Percentiles rank a stretch among this genome's conserved stretches.
Conservation (phyloP, 164 flowering plant species). For the Stephania cephalantha region DNA sequence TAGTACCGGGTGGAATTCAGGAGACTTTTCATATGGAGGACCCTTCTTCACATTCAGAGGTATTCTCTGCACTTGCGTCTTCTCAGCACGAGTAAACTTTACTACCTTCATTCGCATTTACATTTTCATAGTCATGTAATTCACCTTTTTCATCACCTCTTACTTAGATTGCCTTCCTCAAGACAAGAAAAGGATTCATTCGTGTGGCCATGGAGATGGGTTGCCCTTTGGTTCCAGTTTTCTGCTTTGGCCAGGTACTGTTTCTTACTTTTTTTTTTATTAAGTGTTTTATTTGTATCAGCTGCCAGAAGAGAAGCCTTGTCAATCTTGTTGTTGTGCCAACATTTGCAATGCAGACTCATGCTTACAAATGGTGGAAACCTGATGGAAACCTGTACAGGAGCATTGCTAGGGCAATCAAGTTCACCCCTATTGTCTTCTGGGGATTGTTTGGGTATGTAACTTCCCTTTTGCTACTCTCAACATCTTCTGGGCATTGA, state of each 20-base stretch:
- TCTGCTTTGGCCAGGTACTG: slow-evolving; percentile 84
- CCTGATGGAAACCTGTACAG: slow-evolving; percentile 53
- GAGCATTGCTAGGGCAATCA: slow-evolving; percentile 55
- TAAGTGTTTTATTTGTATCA: no score
- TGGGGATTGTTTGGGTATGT: slow-evolving; percentile 84
- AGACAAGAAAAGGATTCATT: slow-evolving; percentile 77
- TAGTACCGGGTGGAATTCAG: slow-evolving; percentile 96
- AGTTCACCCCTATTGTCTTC: slow-evolving; percentile 76
- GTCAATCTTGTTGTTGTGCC: slow-evolving; percentile 1
- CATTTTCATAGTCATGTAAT: no score
- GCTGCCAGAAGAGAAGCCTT: neutral
- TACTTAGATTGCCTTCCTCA: slow-evolving; percentile 57
- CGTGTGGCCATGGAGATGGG: slow-evolving; percentile 88
- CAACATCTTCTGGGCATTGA: no score
- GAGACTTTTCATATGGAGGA: no score
- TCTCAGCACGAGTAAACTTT: no score
- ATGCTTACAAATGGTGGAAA: slow-evolving; percentile 84
- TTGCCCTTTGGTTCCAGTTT: slow-evolving; percentile 76
- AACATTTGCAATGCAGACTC: slow-evolving; percentile 34
- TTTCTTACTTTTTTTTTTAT: no score
- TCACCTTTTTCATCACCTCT: no score
- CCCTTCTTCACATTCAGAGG: no score
- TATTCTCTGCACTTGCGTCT: slow-evolving; percentile 24
- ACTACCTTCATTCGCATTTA: no score
- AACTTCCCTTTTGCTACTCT: neutral